Evolutionary conservation across 2,329 filamentous ascomycete species (phyloP).

Genomic region (Epichloe coenophiala): DNA sequence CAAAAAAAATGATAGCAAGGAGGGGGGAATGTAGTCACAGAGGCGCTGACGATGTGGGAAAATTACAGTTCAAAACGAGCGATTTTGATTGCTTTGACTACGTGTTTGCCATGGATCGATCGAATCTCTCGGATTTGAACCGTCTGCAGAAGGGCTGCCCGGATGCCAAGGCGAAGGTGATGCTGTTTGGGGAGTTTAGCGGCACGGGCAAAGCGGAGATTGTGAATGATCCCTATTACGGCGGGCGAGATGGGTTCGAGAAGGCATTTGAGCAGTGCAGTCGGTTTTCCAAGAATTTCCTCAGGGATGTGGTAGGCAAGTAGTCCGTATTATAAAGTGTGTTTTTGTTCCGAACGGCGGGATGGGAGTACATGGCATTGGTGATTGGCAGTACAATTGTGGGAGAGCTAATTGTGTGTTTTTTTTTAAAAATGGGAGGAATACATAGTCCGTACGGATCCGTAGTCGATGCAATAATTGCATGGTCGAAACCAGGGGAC

Average conservation of each 20-base stretch:
- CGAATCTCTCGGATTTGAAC: constrained; percentile 61
- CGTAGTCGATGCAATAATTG: no score
- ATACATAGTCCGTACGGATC: no score
- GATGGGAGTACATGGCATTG: no score
- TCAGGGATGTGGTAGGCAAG: constrained; percentile 38
- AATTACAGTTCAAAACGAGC: constrained; percentile 34
- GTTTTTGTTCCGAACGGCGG: no score
- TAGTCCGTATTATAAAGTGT: constrained; percentile 4
- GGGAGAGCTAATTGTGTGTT: no score
- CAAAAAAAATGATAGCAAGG: no score
- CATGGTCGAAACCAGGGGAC: no score
- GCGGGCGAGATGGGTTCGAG: constrained; percentile 67
- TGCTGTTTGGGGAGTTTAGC: constrained; percentile 75
- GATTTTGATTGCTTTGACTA: constrained; percentile 87
- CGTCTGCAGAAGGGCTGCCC: constrained; percentile 44
- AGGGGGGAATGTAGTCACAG: no score
- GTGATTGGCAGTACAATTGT: no score
- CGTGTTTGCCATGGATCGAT: constrained; percentile 84
- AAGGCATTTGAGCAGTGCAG: constrained; percentile 74
- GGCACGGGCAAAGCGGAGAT: constrained; percentile 53
- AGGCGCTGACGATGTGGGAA: background rate
- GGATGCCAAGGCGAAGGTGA: constrained; percentile 50
- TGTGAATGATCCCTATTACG: constrained; percentile 86
- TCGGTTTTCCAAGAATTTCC: constrained; percentile 64
- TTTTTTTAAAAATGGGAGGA: no score